Conservation (phyloP, 345 rosid genomes). For the Diplotaxis tenuifolia region DNA sequence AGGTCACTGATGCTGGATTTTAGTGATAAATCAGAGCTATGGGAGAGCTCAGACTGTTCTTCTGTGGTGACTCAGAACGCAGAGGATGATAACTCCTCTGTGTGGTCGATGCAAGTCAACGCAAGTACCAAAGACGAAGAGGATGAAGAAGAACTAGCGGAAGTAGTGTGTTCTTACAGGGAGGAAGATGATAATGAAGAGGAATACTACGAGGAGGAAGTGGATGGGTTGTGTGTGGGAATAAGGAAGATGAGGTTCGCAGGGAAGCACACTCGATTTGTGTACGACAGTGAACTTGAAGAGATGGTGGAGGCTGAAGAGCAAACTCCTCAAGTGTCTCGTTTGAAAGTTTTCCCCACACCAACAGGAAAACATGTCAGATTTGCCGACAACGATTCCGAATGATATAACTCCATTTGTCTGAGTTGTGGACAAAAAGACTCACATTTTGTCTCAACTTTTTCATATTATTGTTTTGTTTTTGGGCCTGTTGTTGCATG, state of each 20-base stretch:
- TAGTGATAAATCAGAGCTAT: constrained; percentile 57
- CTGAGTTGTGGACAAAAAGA: constrained; percentile 8
- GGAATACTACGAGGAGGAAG: constrained; percentile 5
- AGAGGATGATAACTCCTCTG: constrained; percentile 62
- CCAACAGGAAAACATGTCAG: constrained; percentile 68
- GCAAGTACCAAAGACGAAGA: constrained; percentile 52
- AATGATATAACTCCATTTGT: background rate
- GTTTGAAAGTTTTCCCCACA: constrained; percentile 65
- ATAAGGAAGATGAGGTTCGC: constrained; percentile 46
- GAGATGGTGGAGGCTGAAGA: constrained; percentile 41
- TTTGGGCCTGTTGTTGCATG: background rate
- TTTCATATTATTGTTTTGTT: background rate
- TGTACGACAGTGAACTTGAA: constrained; percentile 74
- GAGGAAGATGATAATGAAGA: constrained; percentile 34
- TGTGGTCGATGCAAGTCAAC: constrained; percentile 81
- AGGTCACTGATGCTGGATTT: constrained; percentile 71
- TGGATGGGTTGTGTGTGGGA: constrained; percentile 55
- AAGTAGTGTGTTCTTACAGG: constrained; percentile 11
- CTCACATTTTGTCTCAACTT: constrained; percentile 17
- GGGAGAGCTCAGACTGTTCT: constrained; percentile 44
- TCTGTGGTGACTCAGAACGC: constrained; percentile 35
- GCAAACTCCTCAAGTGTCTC: constrained; percentile 24
- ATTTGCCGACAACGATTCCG: constrained; percentile 31
- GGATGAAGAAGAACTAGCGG: constrained; percentile 41
- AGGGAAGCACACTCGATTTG: constrained; percentile 67